A percentile compares a stretch with the other conserved stretches of the same genome.
These are phyloP conservation scores for Cytospora leucostoma DNA, from an alignment of 2,329 filamentous ascomycete species.

Conservation along the genomic window DNA sequence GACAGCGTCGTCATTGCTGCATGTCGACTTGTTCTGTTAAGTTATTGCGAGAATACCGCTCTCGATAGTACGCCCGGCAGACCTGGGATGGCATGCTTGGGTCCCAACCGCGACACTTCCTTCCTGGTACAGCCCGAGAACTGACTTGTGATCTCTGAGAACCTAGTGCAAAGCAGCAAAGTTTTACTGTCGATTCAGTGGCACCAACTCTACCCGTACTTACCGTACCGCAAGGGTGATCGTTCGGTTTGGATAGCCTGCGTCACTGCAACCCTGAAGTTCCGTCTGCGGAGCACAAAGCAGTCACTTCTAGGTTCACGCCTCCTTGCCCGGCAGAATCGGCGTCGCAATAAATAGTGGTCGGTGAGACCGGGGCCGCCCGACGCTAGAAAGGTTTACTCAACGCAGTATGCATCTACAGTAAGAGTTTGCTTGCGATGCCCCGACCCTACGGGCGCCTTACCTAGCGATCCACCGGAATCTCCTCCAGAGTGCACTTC, in stretches of 20 bases:
- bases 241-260: not conserved
- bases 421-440: not conserved
- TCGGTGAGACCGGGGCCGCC: slow-evolving; percentile 31
- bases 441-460: not conserved
- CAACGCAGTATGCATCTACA: slow-evolving; percentile 18
- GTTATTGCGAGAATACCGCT: not conserved
- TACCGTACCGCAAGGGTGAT: not conserved
- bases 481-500: slow-evolving; percentile 1
- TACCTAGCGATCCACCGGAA: slow-evolving; percentile 4
- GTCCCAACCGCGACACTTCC: not conserved
- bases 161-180: not conserved
- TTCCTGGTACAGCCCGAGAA: slow-evolving; percentile 9
- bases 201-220: not conserved
- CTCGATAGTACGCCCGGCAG: slow-evolving; percentile 10
- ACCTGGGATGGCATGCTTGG: not conserved
- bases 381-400: slow-evolving; percentile 26
- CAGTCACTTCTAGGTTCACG: slow-evolving; percentile 3
- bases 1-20: slow-evolving; percentile 10
- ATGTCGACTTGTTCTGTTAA: not conserved
- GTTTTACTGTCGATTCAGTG: slow-evolving; percentile 4
- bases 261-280: slow-evolving; percentile 3
- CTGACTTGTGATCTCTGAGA: slow-evolving; percentile 1
- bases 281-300: slow-evolving; percentile 10
- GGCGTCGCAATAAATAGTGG: not conserved
- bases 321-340: slow-evolving; percentile 15